phyloP scores from a whole-genome alignment of 345 rosid genomes.

The Linum usitatissimum region DNA sequence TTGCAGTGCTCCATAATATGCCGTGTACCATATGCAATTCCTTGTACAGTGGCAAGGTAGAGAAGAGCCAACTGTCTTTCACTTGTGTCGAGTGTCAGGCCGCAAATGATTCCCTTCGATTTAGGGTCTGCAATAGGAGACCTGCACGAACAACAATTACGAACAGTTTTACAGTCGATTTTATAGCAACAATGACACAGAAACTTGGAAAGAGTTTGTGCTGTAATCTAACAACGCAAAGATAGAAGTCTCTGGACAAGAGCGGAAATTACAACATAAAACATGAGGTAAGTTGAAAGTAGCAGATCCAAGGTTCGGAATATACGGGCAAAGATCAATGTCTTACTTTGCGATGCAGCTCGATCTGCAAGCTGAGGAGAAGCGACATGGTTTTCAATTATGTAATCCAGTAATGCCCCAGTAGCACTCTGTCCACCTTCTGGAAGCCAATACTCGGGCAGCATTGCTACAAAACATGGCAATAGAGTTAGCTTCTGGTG shows the following conservation, averaged over 20 bases:
- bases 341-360: constrained; percentile 78
- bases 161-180: neutral
- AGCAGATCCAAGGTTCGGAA: neutral
- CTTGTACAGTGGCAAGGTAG: constrained; percentile 72
- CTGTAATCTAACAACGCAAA: constrained; percentile 43
- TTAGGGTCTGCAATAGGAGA: constrained; percentile 90
- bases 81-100: constrained; percentile 76
- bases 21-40: constrained; percentile 88
- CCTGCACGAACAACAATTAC: constrained; percentile 33
- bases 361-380: constrained; percentile 79
- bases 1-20: constrained; percentile 91
- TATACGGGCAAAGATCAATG: neutral
- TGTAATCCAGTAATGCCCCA: constrained; percentile 79
- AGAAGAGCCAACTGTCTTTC: constrained; percentile 77
- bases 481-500: neutral
- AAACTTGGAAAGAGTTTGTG: neutral
- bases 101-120: constrained; percentile 70
- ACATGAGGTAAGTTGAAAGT: neutral
- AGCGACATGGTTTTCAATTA: constrained; percentile 82
- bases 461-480: constrained; percentile 48
- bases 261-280: constrained; percentile 2
- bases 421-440: constrained; percentile 99
- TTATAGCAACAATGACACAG: neutral
- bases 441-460: constrained; percentile 92
- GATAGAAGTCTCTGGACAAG: constrained; percentile 54